Base-by-base conservation (phyloP, 192 early-diverging fungal genomes). In the Gaertneriomyces sp. region DNA sequence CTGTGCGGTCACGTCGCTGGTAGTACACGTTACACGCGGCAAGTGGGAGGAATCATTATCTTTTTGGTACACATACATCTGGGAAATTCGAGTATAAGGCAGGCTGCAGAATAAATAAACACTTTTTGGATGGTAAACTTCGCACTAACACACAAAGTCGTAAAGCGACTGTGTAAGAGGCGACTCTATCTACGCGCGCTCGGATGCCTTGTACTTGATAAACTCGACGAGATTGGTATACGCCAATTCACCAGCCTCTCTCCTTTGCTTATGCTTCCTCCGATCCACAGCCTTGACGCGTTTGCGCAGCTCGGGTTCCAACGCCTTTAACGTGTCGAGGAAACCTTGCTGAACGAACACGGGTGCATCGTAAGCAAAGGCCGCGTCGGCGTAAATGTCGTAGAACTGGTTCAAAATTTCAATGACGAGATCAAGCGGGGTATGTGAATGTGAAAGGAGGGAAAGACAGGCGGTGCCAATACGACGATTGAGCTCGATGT, bases 401-500 rank as follows among this genome's bases (percentile, higher is more conserved):
- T 81, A 96, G 43, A 98, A 71, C 19, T 87, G 84, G 62, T 96
- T 91, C 66, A 98, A 67, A 0, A 87, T 88, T 70, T 96, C 94
- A 12, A 64, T 39, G 1, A 70, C 43, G n/a, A 71, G 58, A 1
- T 85, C 71, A 11, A 86, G 60, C 1, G 58, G 42, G 20, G 58
- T 46, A n/a, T 33, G 25, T 33, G 25, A 1, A 33, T 33, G 25
- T 33, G 25, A 33, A 33, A 33, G 25, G 25, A 33, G 25, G 25
- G 25, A 33, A 33, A 33, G 25, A 33, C 25, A 33, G 25, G 25
- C 25, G 2, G 25, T 33, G 2, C 25, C 25, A 2, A 33, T 33
- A 2, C 25, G 25, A 33, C 25, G 25, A 51, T 51, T 51, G n/a
- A 51, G n/a, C 6, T 51, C 49, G 14, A 56, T 39, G 4, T 56